Percentiles rank a stretch among this genome's conserved stretches.
Conservation (phyloP, 2,329 filamentous ascomycete genomes). For the Alternaria ventricosa region DNA sequence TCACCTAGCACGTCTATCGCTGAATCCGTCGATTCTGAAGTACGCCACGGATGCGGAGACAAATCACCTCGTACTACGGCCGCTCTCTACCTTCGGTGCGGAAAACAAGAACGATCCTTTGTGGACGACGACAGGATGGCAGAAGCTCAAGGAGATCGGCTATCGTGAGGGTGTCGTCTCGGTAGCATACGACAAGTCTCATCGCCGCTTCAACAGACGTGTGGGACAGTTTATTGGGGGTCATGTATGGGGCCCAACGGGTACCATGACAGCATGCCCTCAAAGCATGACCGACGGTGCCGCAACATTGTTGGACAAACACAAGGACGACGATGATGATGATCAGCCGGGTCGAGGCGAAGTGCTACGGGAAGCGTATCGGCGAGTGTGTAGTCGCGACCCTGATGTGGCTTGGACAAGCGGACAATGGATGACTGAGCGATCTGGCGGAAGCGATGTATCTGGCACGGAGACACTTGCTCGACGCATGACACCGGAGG, state of each 20-base stretch:
- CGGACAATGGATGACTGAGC: conserved; percentile 80
- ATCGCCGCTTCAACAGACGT: conserved; percentile 61
- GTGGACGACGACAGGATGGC: conserved; percentile 72
- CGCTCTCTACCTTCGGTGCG: conserved; percentile 66
- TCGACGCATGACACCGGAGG: conserved; percentile 19
- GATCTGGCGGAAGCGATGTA: conserved; percentile 72
- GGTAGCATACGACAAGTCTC: conserved; percentile 63
- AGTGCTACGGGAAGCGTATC: conserved; percentile 62
- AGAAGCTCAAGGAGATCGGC: conserved; percentile 65
- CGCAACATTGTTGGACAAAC: conserved; percentile 29
- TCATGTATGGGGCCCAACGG: conserved; percentile 67
- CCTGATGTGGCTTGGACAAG: conserved; percentile 67
- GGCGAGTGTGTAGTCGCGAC: conserved; percentile 62
- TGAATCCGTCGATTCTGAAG: conserved; percentile 26
- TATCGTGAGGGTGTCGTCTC: conserved; percentile 65
- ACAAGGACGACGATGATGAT: conserved; percentile 28
- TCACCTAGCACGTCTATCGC: conserved; percentile 24
- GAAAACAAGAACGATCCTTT: conserved; percentile 62
- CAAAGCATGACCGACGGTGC: conserved; percentile 72
- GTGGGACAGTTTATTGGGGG: conserved; percentile 65
- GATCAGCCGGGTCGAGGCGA: conserved; percentile 39
- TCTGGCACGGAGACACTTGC: conserved; percentile 71
- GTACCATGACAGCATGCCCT: conserved; percentile 68
- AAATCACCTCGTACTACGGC: conserved; percentile 67
- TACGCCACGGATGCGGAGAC: conserved; percentile 67